Conservation (phyloP, 2,329 filamentous ascomycete genomes). For the Penicillium rolfsii region DNA sequence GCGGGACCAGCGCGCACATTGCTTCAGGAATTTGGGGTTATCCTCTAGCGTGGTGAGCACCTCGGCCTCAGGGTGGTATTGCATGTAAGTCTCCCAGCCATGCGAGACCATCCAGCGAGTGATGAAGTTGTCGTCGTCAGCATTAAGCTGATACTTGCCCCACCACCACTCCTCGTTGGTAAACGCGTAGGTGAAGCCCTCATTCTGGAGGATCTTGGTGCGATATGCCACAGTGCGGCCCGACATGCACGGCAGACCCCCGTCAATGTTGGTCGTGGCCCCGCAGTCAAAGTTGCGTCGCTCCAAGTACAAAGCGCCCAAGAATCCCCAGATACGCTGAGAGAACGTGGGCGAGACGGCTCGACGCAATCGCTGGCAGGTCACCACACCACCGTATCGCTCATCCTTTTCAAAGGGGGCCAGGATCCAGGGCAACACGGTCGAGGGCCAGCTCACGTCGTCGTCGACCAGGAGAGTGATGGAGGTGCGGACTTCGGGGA, state of each 20-base stretch:
- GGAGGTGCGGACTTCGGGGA: conserved; percentile 78
- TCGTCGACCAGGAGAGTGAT: conserved; percentile 95
- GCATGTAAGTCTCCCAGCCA: conserved; percentile 91
- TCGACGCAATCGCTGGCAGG: conserved; percentile 82
- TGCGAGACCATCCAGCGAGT: conserved; percentile 93
- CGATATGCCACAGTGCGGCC: conserved; percentile 92
- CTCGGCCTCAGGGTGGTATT: conserved; percentile 88
- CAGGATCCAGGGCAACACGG: conserved; percentile 85
- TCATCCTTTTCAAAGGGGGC: conserved; percentile 82
- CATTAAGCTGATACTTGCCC: conserved; percentile 83
- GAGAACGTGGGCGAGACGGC: conserved; percentile 62
- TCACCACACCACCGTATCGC: conserved; percentile 85
- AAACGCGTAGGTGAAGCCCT: conserved; percentile 84
- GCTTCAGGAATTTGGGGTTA: conserved; percentile 84
- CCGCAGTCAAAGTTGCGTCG: conserved; percentile 96
- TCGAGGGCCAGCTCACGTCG: conserved; percentile 89
- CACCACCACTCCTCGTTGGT: conserved; percentile 84
- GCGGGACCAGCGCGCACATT: conserved; percentile 91
- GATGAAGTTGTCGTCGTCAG: conserved; percentile 98
- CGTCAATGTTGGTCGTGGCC: conserved; percentile 91
- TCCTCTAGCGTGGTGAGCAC: conserved; percentile 92
- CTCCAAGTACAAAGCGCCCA: conserved; percentile 89
- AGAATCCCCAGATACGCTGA: conserved; percentile 78
- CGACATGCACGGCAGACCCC: conserved; percentile 94
- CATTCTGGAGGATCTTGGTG: conserved; percentile 81